phyloP scores from a whole-genome alignment of 2,329 filamentous ascomycete species.

The Nemania sp. region DNA sequence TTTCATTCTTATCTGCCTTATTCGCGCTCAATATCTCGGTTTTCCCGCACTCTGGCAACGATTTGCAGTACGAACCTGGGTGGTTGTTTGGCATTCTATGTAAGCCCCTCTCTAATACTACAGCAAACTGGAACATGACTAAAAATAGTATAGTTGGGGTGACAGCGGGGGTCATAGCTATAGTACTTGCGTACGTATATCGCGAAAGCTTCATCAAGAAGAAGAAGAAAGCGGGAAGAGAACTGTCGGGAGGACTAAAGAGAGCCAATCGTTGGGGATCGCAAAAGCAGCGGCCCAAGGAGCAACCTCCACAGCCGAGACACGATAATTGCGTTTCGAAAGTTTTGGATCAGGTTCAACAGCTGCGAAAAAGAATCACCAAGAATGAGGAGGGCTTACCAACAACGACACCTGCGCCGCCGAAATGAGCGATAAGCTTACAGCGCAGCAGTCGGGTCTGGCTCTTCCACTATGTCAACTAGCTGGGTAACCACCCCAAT shows the following conservation, averaged over 20 bases:
- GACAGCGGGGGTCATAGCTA: background rate
- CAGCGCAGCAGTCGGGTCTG: too few relatives aligned
- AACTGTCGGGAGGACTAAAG: background rate
- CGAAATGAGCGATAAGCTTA: too few relatives aligned
- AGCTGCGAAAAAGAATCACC: background rate
- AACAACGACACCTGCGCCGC: too few relatives aligned
- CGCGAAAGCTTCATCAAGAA: background rate
- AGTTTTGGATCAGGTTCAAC: background rate
- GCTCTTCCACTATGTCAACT: too few relatives aligned
- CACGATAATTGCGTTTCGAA: background rate
- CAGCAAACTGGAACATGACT: background rate
- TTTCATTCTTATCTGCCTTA: background rate
- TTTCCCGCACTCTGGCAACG: background rate
- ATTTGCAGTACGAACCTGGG: background rate
- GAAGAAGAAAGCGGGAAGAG: background rate
- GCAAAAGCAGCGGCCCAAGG: background rate
- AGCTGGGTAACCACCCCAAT: too few relatives aligned
- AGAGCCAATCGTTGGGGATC: background rate
- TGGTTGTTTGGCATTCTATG: background rate
- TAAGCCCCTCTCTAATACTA: background rate
- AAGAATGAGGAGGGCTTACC: background rate
- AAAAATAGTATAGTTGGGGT: background rate
- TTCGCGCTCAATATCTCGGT: background rate
- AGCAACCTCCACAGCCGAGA: background rate
- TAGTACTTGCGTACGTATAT: background rate